phyloP scores from a whole-genome alignment of 1,284 basidiomycete species.

The Ustilago nuda region DNA sequence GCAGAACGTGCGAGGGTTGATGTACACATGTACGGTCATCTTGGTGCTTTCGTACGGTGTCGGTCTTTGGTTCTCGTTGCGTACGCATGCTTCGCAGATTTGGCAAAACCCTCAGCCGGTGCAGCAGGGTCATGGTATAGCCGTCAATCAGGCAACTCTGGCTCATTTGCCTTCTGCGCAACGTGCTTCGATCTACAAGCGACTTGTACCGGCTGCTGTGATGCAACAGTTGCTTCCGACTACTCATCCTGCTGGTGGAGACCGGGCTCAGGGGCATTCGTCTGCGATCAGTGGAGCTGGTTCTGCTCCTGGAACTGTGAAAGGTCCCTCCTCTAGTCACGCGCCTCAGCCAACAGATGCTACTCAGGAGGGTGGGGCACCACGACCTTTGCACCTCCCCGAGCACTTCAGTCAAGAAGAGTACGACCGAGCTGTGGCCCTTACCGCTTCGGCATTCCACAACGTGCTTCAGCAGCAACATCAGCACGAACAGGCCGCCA shows the following conservation, averaged over 20 bases:
- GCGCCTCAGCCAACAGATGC: conserved; percentile 33
- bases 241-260: conserved; percentile 20
- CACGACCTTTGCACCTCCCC: conserved; percentile 50
- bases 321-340: conserved; percentile 15
- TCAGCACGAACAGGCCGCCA: conserved; percentile 16
- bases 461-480: conserved; percentile 52
- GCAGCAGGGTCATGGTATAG: conserved; percentile 50
- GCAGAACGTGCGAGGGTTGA: conserved; percentile 88
- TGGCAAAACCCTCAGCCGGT: conserved; percentile 83
- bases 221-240: conserved; percentile 64
- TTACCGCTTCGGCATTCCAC: conserved; percentile 62
- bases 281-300: conserved; percentile 27
- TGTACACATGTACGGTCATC: conserved; percentile 92
- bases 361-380: conserved; percentile 24
- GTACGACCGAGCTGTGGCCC: conserved; percentile 59
- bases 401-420: conserved; percentile 58
- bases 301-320: conserved; percentile 30
- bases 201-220: conserved; percentile 71
- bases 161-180: conserved; percentile 69
- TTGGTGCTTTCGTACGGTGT: conserved; percentile 94
- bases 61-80: conserved; percentile 97
- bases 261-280: conserved; percentile 25
- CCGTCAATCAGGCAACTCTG: conserved; percentile 47
- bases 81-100: conserved; percentile 97
- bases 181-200: conserved; percentile 81